Conservation (phyloP, 148 eudicot genomes). For the Rhododendron vialii region DNA sequence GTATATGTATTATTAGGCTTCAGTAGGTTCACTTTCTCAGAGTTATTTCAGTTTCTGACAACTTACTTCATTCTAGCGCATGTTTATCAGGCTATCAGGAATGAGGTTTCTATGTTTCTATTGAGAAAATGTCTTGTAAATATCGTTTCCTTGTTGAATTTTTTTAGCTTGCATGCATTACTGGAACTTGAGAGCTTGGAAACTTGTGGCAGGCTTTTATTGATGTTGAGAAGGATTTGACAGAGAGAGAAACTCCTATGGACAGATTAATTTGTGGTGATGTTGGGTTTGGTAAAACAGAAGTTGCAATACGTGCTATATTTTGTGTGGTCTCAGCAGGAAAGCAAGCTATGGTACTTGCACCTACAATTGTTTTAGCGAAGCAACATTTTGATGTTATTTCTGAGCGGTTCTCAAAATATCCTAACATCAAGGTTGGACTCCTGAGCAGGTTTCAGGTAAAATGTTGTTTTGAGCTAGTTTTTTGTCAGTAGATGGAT, state of each 20-base stretch:
- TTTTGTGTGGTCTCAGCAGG: constrained; percentile 89
- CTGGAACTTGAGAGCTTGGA: constrained; percentile 27
- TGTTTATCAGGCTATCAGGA: neutral
- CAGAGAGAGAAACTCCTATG: constrained; percentile 95
- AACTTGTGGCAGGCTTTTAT: constrained; percentile 71
- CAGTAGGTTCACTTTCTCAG: neutral
- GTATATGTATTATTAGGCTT: neutral
- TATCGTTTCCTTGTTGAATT: neutral
- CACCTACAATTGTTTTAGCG: constrained; percentile 95
- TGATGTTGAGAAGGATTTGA: constrained; percentile 94
- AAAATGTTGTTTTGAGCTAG: constrained; percentile 13
- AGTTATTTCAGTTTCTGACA: neutral
- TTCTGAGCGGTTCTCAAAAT: constrained; percentile 70
- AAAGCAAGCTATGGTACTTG: constrained; percentile 94
- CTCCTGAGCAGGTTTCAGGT: constrained; percentile 99
- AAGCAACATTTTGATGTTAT: constrained; percentile 89
- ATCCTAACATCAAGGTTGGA: constrained; percentile 63
- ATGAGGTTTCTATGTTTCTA: neutral
- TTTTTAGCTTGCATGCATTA: neutral
- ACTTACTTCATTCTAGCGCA: neutral
- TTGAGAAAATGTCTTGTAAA: neutral
- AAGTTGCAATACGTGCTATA: constrained; percentile 94
- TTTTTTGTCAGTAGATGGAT: neutral
- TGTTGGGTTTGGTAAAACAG: constrained; percentile 98
- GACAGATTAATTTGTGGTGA: constrained; percentile 97